Percentiles rank a stretch among this genome's conserved stretches.
Conservation (phyloP, 139 green algal species). For the Chlamydomonas sphaeroides region DNA sequence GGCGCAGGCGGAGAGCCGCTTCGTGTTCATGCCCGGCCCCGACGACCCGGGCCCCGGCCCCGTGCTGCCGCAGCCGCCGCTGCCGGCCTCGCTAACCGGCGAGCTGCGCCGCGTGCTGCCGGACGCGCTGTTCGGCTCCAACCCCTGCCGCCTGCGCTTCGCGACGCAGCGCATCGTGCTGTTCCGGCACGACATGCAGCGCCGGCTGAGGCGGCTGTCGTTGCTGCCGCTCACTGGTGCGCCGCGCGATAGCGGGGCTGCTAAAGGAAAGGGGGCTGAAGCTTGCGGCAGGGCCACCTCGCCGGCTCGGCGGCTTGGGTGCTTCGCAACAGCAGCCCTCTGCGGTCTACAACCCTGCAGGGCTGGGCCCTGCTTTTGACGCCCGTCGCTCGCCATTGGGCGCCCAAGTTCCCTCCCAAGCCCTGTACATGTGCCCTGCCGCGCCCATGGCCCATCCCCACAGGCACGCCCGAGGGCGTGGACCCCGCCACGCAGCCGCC, state of each 20-base stretch:
- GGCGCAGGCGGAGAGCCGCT: constrained; percentile 65
- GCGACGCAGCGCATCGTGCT: constrained; percentile 66
- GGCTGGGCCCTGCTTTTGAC: too few relatives aligned
- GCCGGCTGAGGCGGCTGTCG: constrained; percentile 55
- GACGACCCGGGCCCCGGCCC: constrained; percentile 72
- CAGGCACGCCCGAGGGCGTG: too few relatives aligned
- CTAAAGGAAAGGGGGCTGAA: too few relatives aligned
- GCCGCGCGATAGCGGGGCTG: too few relatives aligned
- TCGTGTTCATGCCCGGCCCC: constrained; percentile 89
- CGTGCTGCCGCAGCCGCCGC: constrained; percentile 78
- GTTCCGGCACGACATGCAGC: constrained; percentile 70
- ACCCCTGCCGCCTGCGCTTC: constrained; percentile 79
- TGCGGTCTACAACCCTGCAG: too few relatives aligned
- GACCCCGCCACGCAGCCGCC: background rate
- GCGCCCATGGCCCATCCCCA: too few relatives aligned
- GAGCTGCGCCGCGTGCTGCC: constrained; percentile 68
- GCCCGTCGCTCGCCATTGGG: too few relatives aligned
- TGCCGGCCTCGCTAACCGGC: constrained; percentile 68
- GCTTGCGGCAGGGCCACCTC: too few relatives aligned
- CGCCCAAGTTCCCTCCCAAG: too few relatives aligned
- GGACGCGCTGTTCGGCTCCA: constrained; percentile 75
- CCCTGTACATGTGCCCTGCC: too few relatives aligned
- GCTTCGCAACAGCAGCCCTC: too few relatives aligned
- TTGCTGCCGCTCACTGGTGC: constrained; percentile 54
- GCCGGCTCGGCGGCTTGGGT: too few relatives aligned